Evolutionary conservation across 2,329 filamentous ascomycete species (phyloP), one percentile per base, ranked within the genome.

Genomic region (Mycogone perniciosa): DNA sequence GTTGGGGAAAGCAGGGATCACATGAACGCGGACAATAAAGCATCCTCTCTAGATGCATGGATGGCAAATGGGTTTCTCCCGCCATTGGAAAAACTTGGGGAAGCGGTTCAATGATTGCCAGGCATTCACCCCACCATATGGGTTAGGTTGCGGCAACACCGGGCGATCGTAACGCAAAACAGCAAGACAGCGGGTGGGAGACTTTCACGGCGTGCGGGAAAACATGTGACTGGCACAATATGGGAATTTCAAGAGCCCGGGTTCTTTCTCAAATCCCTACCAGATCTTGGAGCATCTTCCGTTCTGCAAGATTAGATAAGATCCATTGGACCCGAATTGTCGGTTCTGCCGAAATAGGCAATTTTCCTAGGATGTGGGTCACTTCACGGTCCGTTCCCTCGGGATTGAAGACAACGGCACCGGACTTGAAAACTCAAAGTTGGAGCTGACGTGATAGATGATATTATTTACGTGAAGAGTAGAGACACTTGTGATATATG

Each of bases 301-400:
- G 5, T 31, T 11, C 46, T 37, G 46, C 39, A 31, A 49, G 39
- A 48, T 43, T 43, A 49, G 46, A 49, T 44, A 49, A 44, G 46
- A 44, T 52, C 50, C 44, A 48, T 47, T 47, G 44, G 40, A 43
- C 34, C 33, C 30, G 27, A 33, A 27, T 31, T 38, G 50, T 33
- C 30, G 40, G 50, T 48, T 48, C 44, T 43, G 45, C 50, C 50
- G 50, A 40, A 52, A 46, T 52, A 52, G 50, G 50, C 39, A 52
- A 52, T 47, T 52, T 52, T 52, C 34, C 20, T 20, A 39, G 46
- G 44, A 31, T 38, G 40, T 47, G 44, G 45, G 50, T 47, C 39
- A 35, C 39, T 45, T 43, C 27, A 44, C 34, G 45, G 39, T 44
- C 45, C 50, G 43, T 31, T 30, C 30, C 31, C 44, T 29, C 37